Percentiles rank a stretch among this genome's conserved stretches.
Conservation (phyloP, 1,139 yeast species). For the Diutina sp. region DNA sequence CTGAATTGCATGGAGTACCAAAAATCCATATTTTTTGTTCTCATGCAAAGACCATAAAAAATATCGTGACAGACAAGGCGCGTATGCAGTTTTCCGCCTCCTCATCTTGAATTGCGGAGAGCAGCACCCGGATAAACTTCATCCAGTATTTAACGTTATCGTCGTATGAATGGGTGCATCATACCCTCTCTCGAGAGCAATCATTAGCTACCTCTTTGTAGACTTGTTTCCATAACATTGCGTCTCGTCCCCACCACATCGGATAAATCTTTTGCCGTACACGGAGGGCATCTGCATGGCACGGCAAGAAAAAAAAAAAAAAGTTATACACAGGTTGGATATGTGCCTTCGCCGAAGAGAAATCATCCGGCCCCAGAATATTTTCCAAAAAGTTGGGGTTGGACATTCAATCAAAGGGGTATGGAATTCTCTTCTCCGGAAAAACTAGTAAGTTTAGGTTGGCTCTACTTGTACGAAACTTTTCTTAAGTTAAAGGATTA, state of each 20-base stretch:
- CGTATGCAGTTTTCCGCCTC: background rate
- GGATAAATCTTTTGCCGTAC: background rate
- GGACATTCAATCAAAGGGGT: background rate
- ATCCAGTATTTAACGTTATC: too few relatives aligned
- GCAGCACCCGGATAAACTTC: background rate
- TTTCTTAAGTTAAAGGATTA: background rate
- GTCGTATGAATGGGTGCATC: too few relatives aligned
- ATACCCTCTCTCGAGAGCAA: too few relatives aligned
- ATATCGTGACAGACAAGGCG: background rate
- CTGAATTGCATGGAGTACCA: background rate
- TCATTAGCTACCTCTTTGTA: too few relatives aligned
- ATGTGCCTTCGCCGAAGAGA: background rate
- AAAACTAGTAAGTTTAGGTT: background rate
- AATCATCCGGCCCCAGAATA: background rate
- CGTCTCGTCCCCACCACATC: background rate
- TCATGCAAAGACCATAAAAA: background rate
- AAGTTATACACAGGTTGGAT: background rate
- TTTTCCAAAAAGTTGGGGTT: background rate
- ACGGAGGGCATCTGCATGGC: background rate
- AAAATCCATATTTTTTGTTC: background rate
- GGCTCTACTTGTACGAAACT: background rate
- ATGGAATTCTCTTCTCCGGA: background rate
- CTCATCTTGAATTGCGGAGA: background rate
- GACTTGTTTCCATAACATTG: background rate
- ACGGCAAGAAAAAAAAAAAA: background rate